phyloP scores from a whole-genome alignment of 495 filamentous ascomycete genomes.

The Acidiella bohemica region DNA sequence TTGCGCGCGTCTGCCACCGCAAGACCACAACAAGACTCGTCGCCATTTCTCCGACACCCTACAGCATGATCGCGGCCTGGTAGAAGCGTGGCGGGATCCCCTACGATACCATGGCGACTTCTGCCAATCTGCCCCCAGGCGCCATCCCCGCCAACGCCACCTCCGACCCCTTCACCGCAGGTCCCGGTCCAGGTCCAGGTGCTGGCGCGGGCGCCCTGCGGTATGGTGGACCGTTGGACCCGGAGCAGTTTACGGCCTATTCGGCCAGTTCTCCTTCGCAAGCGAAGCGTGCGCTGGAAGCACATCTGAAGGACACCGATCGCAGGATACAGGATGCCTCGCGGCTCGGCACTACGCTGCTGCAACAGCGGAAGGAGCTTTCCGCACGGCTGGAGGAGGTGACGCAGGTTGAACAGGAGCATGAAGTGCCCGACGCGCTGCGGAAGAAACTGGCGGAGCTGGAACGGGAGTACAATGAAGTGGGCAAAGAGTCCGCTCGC shows the following conservation, averaged over 20 bases:
- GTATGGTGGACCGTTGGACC: slow-evolving; percentile 68
- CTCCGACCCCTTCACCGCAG: slow-evolving; percentile 26
- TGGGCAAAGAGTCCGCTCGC: slow-evolving; percentile 76
- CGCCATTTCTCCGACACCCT: too few species aligned
- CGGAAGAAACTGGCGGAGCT: slow-evolving; percentile 71
- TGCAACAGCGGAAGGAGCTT: slow-evolving; percentile 71
- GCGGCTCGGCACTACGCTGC: slow-evolving; percentile 68
- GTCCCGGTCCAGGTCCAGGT: too few species aligned
- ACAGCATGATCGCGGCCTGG: too few species aligned
- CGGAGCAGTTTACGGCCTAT: slow-evolving; percentile 63
- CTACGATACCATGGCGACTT: slow-evolving; percentile 25
- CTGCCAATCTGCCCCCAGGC: slow-evolving; percentile 24
- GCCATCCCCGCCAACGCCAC: slow-evolving; percentile 21
- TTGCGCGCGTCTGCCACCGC: too few species aligned
- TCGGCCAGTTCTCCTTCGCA: slow-evolving; percentile 67
- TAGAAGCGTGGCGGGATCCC: too few species aligned
- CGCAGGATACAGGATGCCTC: slow-evolving; percentile 82
- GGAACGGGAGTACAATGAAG: slow-evolving; percentile 90
- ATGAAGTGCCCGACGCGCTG: slow-evolving; percentile 74
- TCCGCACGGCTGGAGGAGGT: slow-evolving; percentile 72
- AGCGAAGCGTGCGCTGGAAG: slow-evolving; percentile 75
- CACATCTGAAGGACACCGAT: slow-evolving; percentile 81
- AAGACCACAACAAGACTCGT: too few species aligned
- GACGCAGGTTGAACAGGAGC: slow-evolving; percentile 48
- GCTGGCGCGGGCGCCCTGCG: slow-evolving; percentile 44